Percentiles rank a stretch among this genome's conserved stretches.
These are phyloP conservation scores for Pyracantha coccinea DNA, from an alignment of 331 rosid species.

Conservation along the genomic window DNA sequence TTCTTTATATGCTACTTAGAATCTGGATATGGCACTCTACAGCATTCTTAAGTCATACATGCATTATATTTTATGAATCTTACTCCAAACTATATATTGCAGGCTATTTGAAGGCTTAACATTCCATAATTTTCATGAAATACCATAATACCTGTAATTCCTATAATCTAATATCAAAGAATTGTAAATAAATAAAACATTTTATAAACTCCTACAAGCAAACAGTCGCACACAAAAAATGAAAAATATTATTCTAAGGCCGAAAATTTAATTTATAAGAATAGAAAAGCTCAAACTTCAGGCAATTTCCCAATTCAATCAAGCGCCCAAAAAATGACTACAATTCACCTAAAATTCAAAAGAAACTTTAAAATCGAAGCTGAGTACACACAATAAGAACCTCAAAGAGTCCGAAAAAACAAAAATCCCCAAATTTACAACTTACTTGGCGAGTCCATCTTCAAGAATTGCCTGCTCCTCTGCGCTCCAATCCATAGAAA, in stretches of 20 bases:
- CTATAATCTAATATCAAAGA: too few species aligned
- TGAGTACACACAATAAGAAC: neutral
- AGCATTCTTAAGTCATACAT: neutral
- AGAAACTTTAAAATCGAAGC: neutral
- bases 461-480: conserved; percentile 85
- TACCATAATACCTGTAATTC: neutral
- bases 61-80: neutral
- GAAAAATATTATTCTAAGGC: neutral
- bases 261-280: neutral
- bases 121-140: neutral
- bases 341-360: neutral
- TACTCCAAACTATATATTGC: neutral
- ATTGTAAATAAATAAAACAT: neutral
- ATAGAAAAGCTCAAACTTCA: neutral
- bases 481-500: conserved; percentile 70
- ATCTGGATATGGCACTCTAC: neutral
- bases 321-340: neutral
- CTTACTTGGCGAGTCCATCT: conserved; percentile 78
- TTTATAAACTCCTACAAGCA: neutral
- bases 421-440: neutral
- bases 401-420: neutral
- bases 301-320: neutral
- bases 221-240: too few species aligned
- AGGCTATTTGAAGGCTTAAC: neutral
- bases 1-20: neutral